A percentile compares a stretch with the other conserved stretches of the same genome.
Conservation (phyloP, 345 rosid species). For the Citrus glauca region DNA sequence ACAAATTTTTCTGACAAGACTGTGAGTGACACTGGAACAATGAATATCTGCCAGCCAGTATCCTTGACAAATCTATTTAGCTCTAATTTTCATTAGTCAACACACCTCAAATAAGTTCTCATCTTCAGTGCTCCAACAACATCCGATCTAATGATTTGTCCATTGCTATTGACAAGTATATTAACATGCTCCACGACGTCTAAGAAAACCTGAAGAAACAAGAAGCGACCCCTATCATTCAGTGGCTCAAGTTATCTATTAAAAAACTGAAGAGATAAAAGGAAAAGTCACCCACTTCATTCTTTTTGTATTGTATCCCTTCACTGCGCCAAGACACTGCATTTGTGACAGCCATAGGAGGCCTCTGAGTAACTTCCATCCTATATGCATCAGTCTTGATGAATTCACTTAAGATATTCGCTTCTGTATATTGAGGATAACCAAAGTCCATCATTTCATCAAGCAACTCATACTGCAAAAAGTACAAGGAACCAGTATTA, state of each 20-base stretch:
- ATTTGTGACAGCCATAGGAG: conserved; percentile 99
- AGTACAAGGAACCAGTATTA: conserved; percentile 11
- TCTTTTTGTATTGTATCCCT: conserved; percentile 85
- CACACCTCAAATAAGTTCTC: conserved; percentile 91
- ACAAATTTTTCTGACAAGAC: not conserved
- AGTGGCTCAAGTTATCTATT: conserved; percentile 10
- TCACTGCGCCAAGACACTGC: conserved; percentile 99
- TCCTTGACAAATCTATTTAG: not conserved
- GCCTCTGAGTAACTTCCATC: conserved; percentile 93
- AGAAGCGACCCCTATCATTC: conserved; percentile 8
- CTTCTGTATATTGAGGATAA: conserved; percentile 92
- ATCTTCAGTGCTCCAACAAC: conserved; percentile 98
- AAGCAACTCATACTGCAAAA: conserved; percentile 85
- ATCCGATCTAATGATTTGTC: conserved; percentile 90
- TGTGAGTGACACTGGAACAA: not conserved
- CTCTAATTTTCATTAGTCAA: not conserved
- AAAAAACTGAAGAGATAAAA: conserved; percentile 5
- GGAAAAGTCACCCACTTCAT: conserved; percentile 53
- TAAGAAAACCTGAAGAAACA: conserved; percentile 69
- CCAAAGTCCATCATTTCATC: conserved; percentile 99
- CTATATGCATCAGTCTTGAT: conserved; percentile 97
- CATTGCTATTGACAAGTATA: conserved; percentile 95
- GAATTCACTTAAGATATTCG: conserved; percentile 87
- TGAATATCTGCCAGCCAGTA: not conserved
- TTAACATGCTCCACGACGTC: conserved; percentile 95